Conservation (phyloP, 176 grass and related monocot species). For the Cenchrus fungigraminus region DNA sequence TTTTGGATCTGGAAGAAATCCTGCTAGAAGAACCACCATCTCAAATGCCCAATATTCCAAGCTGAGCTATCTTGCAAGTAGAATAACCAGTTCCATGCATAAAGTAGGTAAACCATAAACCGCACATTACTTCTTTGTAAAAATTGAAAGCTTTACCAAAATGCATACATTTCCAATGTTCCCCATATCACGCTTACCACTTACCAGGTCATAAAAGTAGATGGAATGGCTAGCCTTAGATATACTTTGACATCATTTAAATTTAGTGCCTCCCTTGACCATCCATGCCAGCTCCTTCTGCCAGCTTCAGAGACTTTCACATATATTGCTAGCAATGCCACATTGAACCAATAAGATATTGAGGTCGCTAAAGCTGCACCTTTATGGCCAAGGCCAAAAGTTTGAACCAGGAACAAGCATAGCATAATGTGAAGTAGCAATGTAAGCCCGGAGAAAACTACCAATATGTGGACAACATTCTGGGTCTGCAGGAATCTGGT, state of each 20-base stretch:
- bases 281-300: constrained; percentile 56
- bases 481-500: constrained; percentile 90
- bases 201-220: constrained; percentile 94
- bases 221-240: constrained; percentile 84
- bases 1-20: constrained; percentile 92
- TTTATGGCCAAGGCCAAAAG: constrained; percentile 55
- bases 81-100: constrained; percentile 36
- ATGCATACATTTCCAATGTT: background rate
- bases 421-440: constrained; percentile 61
- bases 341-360: constrained; percentile 86
- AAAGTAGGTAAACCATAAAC: constrained; percentile 31
- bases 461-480: constrained; percentile 69
- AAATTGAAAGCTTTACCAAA: background rate
- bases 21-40: constrained; percentile 93
- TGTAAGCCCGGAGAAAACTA: constrained; percentile 72
- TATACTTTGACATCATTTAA: constrained; percentile 64
- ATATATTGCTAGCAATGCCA: constrained; percentile 66
- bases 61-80: constrained; percentile 43
- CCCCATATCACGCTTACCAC: constrained; percentile 60
- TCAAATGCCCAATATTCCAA: constrained; percentile 98
- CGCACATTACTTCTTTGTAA: background rate
- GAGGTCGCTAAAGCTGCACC: constrained; percentile 78
- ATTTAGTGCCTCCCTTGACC: constrained; percentile 57
- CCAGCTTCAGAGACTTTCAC: constrained; percentile 68
- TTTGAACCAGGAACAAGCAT: constrained; percentile 70